Evolutionary conservation across 1,284 basidiomycete genomes (phyloP).

Genomic region (Ceratobasidium sp.): DNA sequence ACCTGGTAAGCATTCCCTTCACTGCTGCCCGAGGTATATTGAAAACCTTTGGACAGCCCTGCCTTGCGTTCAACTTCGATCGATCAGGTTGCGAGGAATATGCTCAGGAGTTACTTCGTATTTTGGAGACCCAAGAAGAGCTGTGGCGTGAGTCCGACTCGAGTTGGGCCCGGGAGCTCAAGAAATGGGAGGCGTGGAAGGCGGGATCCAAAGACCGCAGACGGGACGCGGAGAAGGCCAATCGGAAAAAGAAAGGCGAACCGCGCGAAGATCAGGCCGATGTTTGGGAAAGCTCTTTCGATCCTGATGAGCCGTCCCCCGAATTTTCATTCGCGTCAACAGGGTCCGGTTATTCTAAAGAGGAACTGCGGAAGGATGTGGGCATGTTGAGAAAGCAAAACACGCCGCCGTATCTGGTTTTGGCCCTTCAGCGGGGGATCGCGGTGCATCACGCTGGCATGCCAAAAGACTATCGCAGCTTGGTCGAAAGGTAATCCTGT

Average conservation of each 20-base stretch:
- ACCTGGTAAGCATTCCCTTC: slow-evolving; percentile 63
- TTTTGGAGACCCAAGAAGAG: slow-evolving; percentile 62
- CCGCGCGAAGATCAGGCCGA: slow-evolving; percentile 56
- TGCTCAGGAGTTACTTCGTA: slow-evolving; percentile 59
- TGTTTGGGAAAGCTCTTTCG: slow-evolving; percentile 60
- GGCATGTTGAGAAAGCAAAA: slow-evolving; percentile 58
- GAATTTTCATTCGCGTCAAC: slow-evolving; percentile 71
- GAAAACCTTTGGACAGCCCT: slow-evolving; percentile 62
- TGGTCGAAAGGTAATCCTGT: slow-evolving; percentile 69
- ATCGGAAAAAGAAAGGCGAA: slow-evolving; percentile 56
- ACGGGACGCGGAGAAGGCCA: slow-evolving; percentile 33
- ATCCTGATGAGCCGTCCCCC: slow-evolving; percentile 69
- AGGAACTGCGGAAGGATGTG: slow-evolving; percentile 68
- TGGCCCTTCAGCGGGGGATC: slow-evolving; percentile 70
- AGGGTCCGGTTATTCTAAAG: slow-evolving; percentile 60
- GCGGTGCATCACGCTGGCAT: slow-evolving; percentile 79
- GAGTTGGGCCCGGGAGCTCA: slow-evolving; percentile 67
- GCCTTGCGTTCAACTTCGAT: slow-evolving; percentile 76
- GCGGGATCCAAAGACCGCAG: slow-evolving; percentile 57
- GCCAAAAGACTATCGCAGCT: slow-evolving; percentile 70
- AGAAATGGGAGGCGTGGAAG: slow-evolving; percentile 68
- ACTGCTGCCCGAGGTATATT: not conserved
- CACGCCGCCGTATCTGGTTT: slow-evolving; percentile 61
- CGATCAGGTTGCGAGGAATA: slow-evolving; percentile 71
- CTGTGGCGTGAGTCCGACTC: slow-evolving; percentile 65